Conservation (phyloP, 2,329 filamentous ascomycete genomes). For the Lojkania enalia region DNA sequence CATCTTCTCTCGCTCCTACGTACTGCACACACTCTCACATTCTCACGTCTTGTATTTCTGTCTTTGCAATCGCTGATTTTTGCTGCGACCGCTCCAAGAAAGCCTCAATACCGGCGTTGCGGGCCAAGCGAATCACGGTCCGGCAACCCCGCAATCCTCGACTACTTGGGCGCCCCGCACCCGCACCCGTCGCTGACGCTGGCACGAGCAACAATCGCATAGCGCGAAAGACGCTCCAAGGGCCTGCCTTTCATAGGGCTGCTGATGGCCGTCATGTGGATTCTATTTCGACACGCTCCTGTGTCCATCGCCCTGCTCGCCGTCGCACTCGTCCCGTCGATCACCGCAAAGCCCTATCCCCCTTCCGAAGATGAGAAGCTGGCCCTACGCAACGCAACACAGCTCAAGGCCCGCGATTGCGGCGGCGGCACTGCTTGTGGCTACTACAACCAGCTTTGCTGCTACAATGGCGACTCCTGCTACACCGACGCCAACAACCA, state of each 20-base stretch:
- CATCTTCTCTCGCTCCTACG: slow-evolving; percentile 10
- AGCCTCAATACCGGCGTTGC: neutral
- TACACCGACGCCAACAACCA: slow-evolving; percentile 38
- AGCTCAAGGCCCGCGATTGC: slow-evolving; percentile 28
- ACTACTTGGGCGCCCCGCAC: slow-evolving; percentile 7
- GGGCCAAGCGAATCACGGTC: slow-evolving; percentile 17
- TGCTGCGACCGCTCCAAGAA: slow-evolving; percentile 13
- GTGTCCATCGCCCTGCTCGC: slow-evolving; percentile 62
- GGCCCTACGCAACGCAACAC: slow-evolving; percentile 35
- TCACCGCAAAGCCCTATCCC: slow-evolving; percentile 11
- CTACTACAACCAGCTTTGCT: slow-evolving; percentile 42
- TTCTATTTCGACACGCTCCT: slow-evolving; percentile 66
- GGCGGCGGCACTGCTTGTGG: slow-evolving; percentile 33
- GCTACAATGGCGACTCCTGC: slow-evolving; percentile 34
- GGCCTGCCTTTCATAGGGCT: slow-evolving; percentile 7
- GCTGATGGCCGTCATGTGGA: slow-evolving; percentile 28
- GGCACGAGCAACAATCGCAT: neutral
- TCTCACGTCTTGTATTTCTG: neutral
- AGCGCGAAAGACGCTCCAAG: too few relatives aligned
- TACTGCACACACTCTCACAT: slow-evolving; percentile 6
- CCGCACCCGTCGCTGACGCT: slow-evolving; percentile 3
- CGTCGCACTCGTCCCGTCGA: slow-evolving; percentile 41
- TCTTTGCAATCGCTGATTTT: slow-evolving; percentile 19
- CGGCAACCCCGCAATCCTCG: slow-evolving; percentile 20
- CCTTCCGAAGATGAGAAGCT: slow-evolving; percentile 31